A percentile compares a stretch with the other conserved stretches of the same genome.
Conservation (phyloP, 108 stramenopile genomes). For the Seminavis robusta region DNA sequence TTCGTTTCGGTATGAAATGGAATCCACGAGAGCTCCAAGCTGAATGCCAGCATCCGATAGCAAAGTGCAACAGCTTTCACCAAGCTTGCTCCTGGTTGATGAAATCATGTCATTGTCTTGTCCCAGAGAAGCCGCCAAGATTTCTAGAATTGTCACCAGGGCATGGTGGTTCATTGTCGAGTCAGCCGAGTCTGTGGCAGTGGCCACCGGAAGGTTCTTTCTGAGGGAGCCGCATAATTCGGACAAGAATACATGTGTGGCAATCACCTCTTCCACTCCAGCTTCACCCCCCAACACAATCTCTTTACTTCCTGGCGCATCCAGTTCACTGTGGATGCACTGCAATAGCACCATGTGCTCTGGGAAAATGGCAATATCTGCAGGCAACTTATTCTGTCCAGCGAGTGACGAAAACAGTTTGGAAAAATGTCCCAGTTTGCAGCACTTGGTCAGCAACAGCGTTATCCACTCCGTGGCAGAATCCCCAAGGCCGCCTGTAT, state of each 20-base stretch:
- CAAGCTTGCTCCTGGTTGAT: conserved; percentile 14
- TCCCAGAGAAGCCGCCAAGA: conserved; percentile 50
- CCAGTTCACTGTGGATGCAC: conserved; percentile 48
- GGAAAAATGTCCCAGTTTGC: conserved; percentile 45
- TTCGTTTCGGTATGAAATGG: conserved; percentile 16
- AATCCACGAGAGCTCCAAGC: conserved; percentile 57
- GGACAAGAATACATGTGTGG: conserved; percentile 44
- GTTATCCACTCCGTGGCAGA: conserved; percentile 81
- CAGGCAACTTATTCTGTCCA: conserved; percentile 4
- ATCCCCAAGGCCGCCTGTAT: conserved; percentile 43
- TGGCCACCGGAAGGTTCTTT: neutral
- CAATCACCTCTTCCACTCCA: conserved; percentile 7
- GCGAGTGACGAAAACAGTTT: conserved; percentile 39
- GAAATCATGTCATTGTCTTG: conserved; percentile 13
- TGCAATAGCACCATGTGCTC: conserved; percentile 75
- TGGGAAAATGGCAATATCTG: conserved; percentile 34
- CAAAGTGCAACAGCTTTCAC: conserved; percentile 41
- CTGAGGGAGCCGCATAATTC: conserved; percentile 11
- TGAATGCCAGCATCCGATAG: conserved; percentile 32
- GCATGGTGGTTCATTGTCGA: conserved; percentile 33
- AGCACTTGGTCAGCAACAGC: conserved; percentile 46
- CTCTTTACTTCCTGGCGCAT: conserved; percentile 16
- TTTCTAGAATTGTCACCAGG: conserved; percentile 47
- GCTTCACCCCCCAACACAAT: conserved; percentile 37
- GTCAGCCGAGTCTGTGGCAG: conserved; percentile 33